These are phyloP conservation scores for Aureobasidium melanogenum DNA, from an alignment of 2,329 filamentous ascomycete species.

Conservation along the genomic window DNA sequence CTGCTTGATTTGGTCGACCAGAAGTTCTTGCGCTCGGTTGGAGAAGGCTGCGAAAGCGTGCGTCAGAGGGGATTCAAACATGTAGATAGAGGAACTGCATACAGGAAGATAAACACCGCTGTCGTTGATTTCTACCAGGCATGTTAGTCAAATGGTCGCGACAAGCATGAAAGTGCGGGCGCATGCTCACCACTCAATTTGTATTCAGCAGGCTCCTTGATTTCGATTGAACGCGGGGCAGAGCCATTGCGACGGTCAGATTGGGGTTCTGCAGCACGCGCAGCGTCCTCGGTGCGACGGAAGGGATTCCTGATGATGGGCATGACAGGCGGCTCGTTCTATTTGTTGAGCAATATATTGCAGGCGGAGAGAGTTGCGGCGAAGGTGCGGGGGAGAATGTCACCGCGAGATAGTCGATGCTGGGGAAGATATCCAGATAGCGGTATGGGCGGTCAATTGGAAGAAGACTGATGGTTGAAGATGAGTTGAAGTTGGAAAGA, in stretches of 20 bases:
- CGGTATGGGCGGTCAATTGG: neutral
- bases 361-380: neutral
- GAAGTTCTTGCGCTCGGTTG: conserved; percentile 71
- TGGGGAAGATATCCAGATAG: neutral
- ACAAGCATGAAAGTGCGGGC: neutral
- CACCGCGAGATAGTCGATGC: neutral
- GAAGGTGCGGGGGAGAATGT: neutral
- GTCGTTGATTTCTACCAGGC: conserved; percentile 74
- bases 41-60: conserved; percentile 61
- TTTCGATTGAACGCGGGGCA: conserved; percentile 33
- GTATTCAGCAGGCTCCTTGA: conserved; percentile 41
- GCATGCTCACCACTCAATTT: conserved; percentile 41
- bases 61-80: neutral
- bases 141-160: conserved; percentile 13
- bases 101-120: conserved; percentile 91
- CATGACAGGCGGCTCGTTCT: conserved; percentile 18
- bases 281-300: conserved; percentile 29
- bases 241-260: conserved; percentile 1
- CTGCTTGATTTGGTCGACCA: conserved; percentile 53
- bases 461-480: neutral
- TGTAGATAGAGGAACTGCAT: conserved; percentile 20
- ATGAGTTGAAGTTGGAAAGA: neutral
- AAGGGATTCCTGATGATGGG: conserved; percentile 32
- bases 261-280: conserved; percentile 23
- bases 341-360: conserved; percentile 4